phyloP scores from a whole-genome alignment of 441 rosid species.

The Isatis lusitanica region DNA sequence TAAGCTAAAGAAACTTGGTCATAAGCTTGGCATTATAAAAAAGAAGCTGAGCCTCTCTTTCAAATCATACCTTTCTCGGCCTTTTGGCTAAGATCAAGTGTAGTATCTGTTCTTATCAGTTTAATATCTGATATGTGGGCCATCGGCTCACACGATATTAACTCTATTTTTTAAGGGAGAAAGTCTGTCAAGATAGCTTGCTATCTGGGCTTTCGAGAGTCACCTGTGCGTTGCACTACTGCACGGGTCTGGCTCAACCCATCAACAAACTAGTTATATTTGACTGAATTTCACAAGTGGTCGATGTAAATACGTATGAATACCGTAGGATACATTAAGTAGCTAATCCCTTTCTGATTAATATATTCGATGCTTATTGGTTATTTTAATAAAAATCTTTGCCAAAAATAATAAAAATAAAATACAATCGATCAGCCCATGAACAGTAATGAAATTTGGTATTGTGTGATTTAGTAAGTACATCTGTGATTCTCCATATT shows the following conservation, averaged over 20 bases:
- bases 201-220: constrained; percentile 8
- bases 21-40: neutral
- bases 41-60: fast-evolving
- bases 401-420: too few species aligned
- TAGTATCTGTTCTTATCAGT: constrained; percentile 92
- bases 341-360: too few species aligned
- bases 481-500: too few species aligned
- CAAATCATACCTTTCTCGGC: constrained; percentile 58
- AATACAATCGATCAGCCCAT: too few species aligned
- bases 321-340: too few species aligned
- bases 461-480: too few species aligned
- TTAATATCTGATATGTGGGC: constrained; percentile 59
- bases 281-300: neutral
- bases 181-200: neutral
- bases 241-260: constrained; percentile 23
- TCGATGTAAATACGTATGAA: too few species aligned
- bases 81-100: constrained; percentile 99
- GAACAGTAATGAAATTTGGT: too few species aligned
- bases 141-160: neutral
- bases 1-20: neutral
- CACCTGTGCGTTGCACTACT: constrained; percentile 16
- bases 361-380: too few species aligned
- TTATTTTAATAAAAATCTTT: too few species aligned
- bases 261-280: too few species aligned
- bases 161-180: constrained; percentile 14